Conservation (phyloP, 176 grass and related monocot genomes). For the Rhipidocladum racemiflorum region DNA sequence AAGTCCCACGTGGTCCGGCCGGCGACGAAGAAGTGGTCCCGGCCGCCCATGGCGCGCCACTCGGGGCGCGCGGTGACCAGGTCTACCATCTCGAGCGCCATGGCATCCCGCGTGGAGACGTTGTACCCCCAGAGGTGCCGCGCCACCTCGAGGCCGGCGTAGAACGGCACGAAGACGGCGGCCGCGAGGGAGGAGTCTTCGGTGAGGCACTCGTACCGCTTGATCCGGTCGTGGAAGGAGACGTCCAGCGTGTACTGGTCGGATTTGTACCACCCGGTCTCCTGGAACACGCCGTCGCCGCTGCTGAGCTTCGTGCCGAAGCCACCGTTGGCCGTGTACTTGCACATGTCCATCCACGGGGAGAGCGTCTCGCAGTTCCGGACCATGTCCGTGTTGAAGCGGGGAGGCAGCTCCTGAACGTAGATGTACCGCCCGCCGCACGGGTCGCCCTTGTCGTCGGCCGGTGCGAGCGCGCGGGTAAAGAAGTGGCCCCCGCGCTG, state of each 20-base stretch:
- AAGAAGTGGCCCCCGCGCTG: constrained; percentile 4
- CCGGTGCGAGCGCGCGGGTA: constrained; percentile 1
- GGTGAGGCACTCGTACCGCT: constrained; percentile 86
- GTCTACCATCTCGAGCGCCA: constrained; percentile 42
- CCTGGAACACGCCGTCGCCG: constrained; percentile 44
- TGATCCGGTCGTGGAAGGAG: constrained; percentile 78
- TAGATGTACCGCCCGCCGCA: constrained; percentile 83
- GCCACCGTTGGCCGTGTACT: constrained; percentile 66
- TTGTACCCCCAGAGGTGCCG: constrained; percentile 61
- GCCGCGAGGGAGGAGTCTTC: constrained; percentile 55
- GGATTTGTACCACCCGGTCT: constrained; percentile 68
- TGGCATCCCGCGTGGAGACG: constrained; percentile 41
- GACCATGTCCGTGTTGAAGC: constrained; percentile 74
- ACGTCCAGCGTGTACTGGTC: constrained; percentile 67
- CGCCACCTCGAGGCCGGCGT: constrained; percentile 68
- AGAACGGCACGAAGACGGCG: constrained; percentile 80
- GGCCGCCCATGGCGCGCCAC: constrained; percentile 60
- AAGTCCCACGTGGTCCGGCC: constrained; percentile 82
- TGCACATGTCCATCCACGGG: constrained; percentile 68
- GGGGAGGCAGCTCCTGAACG: constrained; percentile 61
- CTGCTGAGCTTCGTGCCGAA: constrained; percentile 55
- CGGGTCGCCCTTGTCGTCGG: constrained; percentile 43
- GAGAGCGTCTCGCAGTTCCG: constrained; percentile 48
- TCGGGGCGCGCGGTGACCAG: constrained; percentile 40
- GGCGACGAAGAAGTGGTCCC: constrained; percentile 83